A percentile compares a stretch with the other conserved stretches of the same genome.
These are phyloP conservation scores for Bipolaris zeicola DNA, from an alignment of 2,329 filamentous ascomycete species.

Conservation along the genomic window DNA sequence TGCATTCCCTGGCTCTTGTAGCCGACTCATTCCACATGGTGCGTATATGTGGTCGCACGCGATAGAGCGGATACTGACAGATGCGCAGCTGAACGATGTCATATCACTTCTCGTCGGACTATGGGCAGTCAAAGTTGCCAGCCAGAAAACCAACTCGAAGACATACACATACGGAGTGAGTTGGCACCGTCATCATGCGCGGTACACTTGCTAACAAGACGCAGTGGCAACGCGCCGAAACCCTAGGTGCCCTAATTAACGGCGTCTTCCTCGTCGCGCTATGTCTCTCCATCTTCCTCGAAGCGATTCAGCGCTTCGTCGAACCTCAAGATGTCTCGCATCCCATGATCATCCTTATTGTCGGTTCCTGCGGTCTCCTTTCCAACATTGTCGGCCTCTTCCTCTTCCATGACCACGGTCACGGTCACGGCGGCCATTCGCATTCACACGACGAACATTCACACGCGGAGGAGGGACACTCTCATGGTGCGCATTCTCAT, in stretches of 20 bases:
- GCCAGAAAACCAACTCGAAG: slow-evolving; percentile 78
- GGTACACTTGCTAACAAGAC: slow-evolving; percentile 21
- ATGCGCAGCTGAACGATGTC: slow-evolving; percentile 84
- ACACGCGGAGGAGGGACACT: slow-evolving; percentile 60
- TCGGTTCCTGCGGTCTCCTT: slow-evolving; percentile 81
- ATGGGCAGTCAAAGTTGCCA: slow-evolving; percentile 92
- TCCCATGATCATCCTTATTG: slow-evolving; percentile 84
- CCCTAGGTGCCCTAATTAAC: slow-evolving; percentile 93
- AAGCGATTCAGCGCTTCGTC: slow-evolving; percentile 89
- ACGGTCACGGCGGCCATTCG: slow-evolving; percentile 70
- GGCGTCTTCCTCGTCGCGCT: slow-evolving; percentile 96
- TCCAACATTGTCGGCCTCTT: slow-evolving; percentile 90
- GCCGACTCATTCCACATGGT: slow-evolving; percentile 99
- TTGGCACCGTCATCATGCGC: slow-evolving; percentile 18
- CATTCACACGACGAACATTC: slow-evolving; percentile 54
- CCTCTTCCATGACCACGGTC: slow-evolving; percentile 91
- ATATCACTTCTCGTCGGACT: slow-evolving; percentile 89
- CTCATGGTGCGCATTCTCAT: slow-evolving; percentile 49
- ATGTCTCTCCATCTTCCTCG: slow-evolving; percentile 94
- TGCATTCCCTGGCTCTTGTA: slow-evolving; percentile 89
- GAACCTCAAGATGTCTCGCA: slow-evolving; percentile 87
- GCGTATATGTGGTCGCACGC: slow-evolving; percentile 34
- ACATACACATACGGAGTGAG: slow-evolving; percentile 93
- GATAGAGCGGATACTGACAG: slow-evolving; percentile 19
- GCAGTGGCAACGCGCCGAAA: slow-evolving; percentile 96